Base-by-base conservation (phyloP, 2,329 filamentous ascomycete genomes). In the Verticillium longisporum region DNA sequence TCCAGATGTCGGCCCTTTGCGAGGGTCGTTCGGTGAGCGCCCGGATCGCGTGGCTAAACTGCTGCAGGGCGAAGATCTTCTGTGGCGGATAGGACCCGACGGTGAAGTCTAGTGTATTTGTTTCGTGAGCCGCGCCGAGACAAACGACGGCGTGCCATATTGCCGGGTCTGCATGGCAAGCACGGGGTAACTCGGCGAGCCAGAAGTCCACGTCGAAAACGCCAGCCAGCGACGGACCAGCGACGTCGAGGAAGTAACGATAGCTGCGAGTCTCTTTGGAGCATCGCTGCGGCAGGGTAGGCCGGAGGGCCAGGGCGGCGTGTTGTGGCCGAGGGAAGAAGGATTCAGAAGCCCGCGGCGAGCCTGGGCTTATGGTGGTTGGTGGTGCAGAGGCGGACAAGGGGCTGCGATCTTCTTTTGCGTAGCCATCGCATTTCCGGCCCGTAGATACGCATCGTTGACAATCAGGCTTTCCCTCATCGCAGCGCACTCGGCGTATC, bases 111-210 rank as follows among this genome's bases (percentile, higher is more conserved):
- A 9, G 56, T 33, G 37, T 41, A 41, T 54, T 53, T 0, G 58
- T 61, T 41, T 67, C 64, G 55, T 65, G 61, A 3, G 65, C 38
- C 1, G 68, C 62, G 15, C 66, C 66, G 3, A 69, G 62, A 7
- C 63, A 61, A 13, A 68, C 61, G n/a, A 66, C 57, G n/a, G 67
- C 67, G 33, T 68, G 68, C 61, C 65, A 65, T 2, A 68, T 62
- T 1, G 65, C 67, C 13, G 66, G 53, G 32, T 68, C 68, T 15
- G 55, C 50, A 38, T 60, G 60, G 18, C 63, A 62, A 14, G 64
- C 41, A 9, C 64, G 60, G 3, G 61, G 61, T 10, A 68, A 37
- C 18, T 66, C 54, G 34, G 32, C 53, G 4, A 60, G 37, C 66
- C 67, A 69, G 60, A 69, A 69, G 11, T 64, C 62, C 13, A 36